phyloP scores from a whole-genome alignment of 345 rosid species.

The Arabis alpina region DNA sequence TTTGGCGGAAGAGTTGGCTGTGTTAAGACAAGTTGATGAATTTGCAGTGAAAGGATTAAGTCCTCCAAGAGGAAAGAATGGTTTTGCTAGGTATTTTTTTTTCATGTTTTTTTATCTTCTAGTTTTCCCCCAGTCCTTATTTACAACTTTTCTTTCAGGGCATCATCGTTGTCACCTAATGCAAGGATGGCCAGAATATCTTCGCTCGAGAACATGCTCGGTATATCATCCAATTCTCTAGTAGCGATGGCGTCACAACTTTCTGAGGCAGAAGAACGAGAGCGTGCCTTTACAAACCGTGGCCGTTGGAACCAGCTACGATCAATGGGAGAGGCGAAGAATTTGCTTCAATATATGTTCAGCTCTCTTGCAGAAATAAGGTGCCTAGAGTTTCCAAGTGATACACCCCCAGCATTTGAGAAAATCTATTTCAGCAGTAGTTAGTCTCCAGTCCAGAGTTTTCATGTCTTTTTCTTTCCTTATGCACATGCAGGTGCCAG shows the following conservation, averaged over 20 bases:
- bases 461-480: constrained; percentile 13
- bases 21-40: constrained; percentile 89
- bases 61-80: constrained; percentile 94
- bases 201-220: constrained; percentile 91
- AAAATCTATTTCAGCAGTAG: neutral
- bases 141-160: constrained; percentile 56
- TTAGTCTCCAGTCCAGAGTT: neutral
- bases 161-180: constrained; percentile 90
- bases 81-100: constrained; percentile 74
- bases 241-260: constrained; percentile 99
- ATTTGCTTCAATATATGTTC: constrained; percentile 93
- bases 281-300: constrained; percentile 83
- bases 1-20: constrained; percentile 86
- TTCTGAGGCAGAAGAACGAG: constrained; percentile 97
- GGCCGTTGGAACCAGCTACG: constrained; percentile 99
- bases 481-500: constrained; percentile 69
- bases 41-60: constrained; percentile 86
- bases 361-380: constrained; percentile 84
- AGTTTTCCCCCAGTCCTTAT: neutral
- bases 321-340: constrained; percentile 98
- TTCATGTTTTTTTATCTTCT: neutral
- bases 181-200: constrained; percentile 91
- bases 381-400: constrained; percentile 42
- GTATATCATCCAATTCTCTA: constrained; percentile 89
- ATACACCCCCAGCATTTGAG: neutral